Evolutionary conservation across 352 stramenopile species (phyloP).

Genomic region (Phytophthora cajani): DNA sequence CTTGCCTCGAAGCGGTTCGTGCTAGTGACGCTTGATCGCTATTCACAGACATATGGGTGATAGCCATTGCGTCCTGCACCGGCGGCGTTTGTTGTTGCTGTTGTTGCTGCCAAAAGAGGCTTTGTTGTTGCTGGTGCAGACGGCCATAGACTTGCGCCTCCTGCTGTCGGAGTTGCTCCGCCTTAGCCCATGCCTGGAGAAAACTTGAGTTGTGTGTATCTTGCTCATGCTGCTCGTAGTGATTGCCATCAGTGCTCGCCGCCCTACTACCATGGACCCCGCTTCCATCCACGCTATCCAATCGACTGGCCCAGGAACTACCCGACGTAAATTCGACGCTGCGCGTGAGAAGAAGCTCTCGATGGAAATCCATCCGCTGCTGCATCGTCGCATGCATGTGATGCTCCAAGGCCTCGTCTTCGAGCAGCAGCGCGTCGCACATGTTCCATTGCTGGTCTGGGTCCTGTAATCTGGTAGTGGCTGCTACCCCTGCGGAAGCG

Average conservation of each 20-base stretch:
- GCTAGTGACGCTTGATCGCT: neutral
- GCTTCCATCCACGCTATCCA: constrained; percentile 4
- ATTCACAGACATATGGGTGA: neutral
- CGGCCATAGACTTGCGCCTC: constrained; percentile 24
- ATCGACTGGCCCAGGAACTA: constrained; percentile 18
- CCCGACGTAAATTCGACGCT: constrained; percentile 26
- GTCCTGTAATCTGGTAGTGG: neutral
- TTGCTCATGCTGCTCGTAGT: neutral
- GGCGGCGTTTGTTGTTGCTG: neutral
- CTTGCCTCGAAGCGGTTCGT: neutral
- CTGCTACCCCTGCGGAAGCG: neutral
- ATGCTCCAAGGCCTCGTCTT: constrained; percentile 10
- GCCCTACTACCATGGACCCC: neutral
- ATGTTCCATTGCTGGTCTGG: constrained; percentile 13
- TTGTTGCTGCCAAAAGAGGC: constrained; percentile 14
- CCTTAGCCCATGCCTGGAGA: constrained; percentile 23
- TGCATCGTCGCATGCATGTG: constrained; percentile 33
- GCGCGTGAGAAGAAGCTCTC: constrained; percentile 30
- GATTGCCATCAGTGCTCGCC: constrained; percentile 1
- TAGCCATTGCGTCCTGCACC: constrained; percentile 12
- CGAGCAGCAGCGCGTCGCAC: constrained; percentile 14
- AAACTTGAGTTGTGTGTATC: constrained; percentile 14
- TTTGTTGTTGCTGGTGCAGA: constrained; percentile 31
- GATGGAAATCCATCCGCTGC: constrained; percentile 37
- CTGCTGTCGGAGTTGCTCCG: constrained; percentile 22